These are phyloP conservation scores for Phytophthora pini DNA, from an alignment of 352 stramenopile genomes.

Conservation along the genomic window DNA sequence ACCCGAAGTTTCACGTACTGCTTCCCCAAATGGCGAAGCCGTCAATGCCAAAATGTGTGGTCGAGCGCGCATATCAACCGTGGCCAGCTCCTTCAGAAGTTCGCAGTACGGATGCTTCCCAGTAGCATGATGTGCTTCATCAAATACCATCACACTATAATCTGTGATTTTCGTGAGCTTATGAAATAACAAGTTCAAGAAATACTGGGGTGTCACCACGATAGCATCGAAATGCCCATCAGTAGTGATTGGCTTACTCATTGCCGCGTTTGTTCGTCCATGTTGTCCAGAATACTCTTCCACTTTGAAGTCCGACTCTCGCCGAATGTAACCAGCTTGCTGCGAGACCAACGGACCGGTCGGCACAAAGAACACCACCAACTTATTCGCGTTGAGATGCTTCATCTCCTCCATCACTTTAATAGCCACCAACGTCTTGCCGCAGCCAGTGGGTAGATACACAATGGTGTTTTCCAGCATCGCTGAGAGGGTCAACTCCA, in stretches of 20 bases:
- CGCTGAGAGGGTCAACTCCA: conserved; percentile 70
- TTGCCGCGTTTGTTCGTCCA: conserved; percentile 12
- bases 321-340: conserved; percentile 71
- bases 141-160: conserved; percentile 80
- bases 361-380: conserved; percentile 76
- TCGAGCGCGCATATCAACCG: conserved; percentile 26
- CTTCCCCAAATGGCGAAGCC: conserved; percentile 77
- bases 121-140: conserved; percentile 82
- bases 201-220: conserved; percentile 75
- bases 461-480: conserved; percentile 84
- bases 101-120: conserved; percentile 68
- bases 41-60: conserved; percentile 73
- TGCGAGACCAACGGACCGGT: conserved; percentile 80
- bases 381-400: conserved; percentile 54
- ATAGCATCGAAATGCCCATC: conserved; percentile 48
- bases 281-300: conserved; percentile 67
- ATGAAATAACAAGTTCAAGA: conserved; percentile 64
- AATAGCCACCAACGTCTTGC: conserved; percentile 80
- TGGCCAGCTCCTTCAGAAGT: conserved; percentile 52
- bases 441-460: conserved; percentile 79
- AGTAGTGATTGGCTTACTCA: conserved; percentile 18
- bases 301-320: conserved; percentile 67
- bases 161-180: conserved; percentile 47
- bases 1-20: conserved; percentile 42
- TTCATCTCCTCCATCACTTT: conserved; percentile 77